A percentile compares a stretch with the other conserved stretches of the same genome.
Conservation (phyloP, 371 early-diverging fungal genomes). For the Lichtheimia corymbifera region DNA sequence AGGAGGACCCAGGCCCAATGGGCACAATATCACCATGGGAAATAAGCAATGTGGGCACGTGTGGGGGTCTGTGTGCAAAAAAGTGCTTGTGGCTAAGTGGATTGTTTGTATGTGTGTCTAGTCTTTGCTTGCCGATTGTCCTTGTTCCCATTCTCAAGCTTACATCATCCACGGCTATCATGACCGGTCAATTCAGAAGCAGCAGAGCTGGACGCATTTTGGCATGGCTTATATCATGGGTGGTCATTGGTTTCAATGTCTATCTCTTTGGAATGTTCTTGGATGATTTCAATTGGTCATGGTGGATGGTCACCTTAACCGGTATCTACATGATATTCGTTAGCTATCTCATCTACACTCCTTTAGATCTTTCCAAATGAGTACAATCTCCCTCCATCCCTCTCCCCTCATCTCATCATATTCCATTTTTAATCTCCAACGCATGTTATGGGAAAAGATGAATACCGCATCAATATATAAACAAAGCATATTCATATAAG, state of each 20-base stretch:
- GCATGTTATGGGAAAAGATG: too few species aligned
- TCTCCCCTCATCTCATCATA: too few species aligned
- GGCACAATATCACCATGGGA: not conserved
- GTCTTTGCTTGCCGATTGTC: constrained; percentile 72
- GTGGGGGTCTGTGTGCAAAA: not conserved
- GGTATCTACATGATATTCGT: constrained; percentile 18
- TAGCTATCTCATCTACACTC: constrained; percentile 18
- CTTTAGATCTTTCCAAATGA: constrained; percentile 5
- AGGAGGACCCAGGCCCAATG: not conserved
- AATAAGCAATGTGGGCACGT: not conserved
- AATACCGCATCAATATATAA: too few species aligned
- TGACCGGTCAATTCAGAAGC: constrained; percentile 44
- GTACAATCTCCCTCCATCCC: too few species aligned
- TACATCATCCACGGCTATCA: constrained; percentile 39
- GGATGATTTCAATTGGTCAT: constrained; percentile 14
- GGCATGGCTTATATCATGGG: constrained; percentile 42
- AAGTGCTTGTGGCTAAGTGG: not conserved
- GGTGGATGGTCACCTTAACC: constrained; percentile 12
- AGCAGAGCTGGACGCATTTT: constrained; percentile 1
- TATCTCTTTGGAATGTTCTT: constrained; percentile 41
- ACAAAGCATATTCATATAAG: too few species aligned
- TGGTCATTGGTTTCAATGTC: constrained; percentile 58
- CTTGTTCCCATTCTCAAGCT: constrained; percentile 71
- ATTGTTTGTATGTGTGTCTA: constrained; percentile 7
- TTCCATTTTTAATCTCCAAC: too few species aligned